Percentiles rank a stretch among this genome's conserved stretches.
phyloP scores from a whole-genome alignment of 2,329 filamentous ascomycete species.

The Colletotrichum horii region DNA sequence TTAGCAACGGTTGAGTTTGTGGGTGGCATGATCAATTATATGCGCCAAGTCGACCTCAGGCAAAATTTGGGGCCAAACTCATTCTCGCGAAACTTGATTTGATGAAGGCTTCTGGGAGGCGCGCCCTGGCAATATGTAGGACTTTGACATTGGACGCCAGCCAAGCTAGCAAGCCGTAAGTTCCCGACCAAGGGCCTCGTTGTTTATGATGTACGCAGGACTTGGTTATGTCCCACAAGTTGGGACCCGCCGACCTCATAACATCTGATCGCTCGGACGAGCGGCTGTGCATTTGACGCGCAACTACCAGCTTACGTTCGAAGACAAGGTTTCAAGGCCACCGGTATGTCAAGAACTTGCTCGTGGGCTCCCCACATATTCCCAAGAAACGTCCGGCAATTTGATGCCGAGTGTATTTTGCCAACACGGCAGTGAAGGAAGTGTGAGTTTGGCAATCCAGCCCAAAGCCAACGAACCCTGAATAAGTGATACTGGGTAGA shows the following conservation, averaged over 20 bases:
- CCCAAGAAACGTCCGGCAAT: background rate
- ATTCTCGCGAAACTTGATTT: background rate
- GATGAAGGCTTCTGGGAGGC: background rate
- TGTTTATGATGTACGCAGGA: no score
- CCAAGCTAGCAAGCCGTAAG: background rate
- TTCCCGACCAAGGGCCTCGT: no score
- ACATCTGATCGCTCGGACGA: background rate
- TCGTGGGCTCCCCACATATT: background rate
- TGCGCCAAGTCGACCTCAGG: background rate
- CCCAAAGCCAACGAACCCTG: background rate
- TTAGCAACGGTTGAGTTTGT: background rate
- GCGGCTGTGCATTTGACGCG: background rate
- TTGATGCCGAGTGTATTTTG: background rate
- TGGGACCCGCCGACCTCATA: background rate
- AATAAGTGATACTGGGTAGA: background rate
- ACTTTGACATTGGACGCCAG: background rate
- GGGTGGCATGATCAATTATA: background rate
- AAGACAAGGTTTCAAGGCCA: background rate
- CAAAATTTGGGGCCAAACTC: background rate
- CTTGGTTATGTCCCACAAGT: no score
- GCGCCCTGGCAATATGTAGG: background rate
- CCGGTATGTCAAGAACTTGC: background rate
- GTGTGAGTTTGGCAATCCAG: background rate
- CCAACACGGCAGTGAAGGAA: background rate
- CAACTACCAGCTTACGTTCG: background rate